Evolutionary conservation across 2,329 filamentous ascomycete species (phyloP), one percentile per base, ranked within the genome.

Genomic region (Geosmithia flava): DNA sequence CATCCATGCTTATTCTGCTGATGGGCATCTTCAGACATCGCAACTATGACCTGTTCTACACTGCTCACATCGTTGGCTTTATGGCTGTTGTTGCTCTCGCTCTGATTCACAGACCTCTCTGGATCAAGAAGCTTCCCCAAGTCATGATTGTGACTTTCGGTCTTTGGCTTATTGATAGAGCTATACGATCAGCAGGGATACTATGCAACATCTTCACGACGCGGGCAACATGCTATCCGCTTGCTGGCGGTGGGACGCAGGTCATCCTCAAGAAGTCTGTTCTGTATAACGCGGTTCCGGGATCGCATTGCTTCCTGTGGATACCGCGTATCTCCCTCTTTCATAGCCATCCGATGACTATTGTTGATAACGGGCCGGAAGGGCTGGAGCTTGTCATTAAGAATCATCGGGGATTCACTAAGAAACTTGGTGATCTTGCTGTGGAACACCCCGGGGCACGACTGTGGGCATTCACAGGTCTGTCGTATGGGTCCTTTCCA

Each of bases 261-360:
- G 58, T 76, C 2, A 56, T 71, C 2, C 61, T 77, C 16, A 68
- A 68, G 53, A 70, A 67, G 19, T 64, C 67, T 0, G 56, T 66
- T 1, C 53, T 55, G 16, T 53, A 58, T 6, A 19, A 11, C 5
- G 64, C 66, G 2, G 49, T 19, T 8, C 46, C 55, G 0, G 57
- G 56, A 29, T 49, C 50, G 0, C 75, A 80, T 52, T 74, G 71
- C 50, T 78, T 76, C 48, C 56, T 80, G 23, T 79, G 74, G 72
- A 67, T 80, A 5, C 76, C 76, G 0, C 58, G 62, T 2, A 66
- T 80, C 37, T 68, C 73, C n/a, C 50, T 61, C 1, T 63, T 72
- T 17, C 69, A 80, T 54, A 74, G 65, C 1, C 76, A 81, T 51
- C 75, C 75, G 0, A 79, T 79, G 50, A 78, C 74, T 0, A 71